Conservation (phyloP, 768 basidiomycete genomes). For the Xerocomellus intermedius region DNA sequence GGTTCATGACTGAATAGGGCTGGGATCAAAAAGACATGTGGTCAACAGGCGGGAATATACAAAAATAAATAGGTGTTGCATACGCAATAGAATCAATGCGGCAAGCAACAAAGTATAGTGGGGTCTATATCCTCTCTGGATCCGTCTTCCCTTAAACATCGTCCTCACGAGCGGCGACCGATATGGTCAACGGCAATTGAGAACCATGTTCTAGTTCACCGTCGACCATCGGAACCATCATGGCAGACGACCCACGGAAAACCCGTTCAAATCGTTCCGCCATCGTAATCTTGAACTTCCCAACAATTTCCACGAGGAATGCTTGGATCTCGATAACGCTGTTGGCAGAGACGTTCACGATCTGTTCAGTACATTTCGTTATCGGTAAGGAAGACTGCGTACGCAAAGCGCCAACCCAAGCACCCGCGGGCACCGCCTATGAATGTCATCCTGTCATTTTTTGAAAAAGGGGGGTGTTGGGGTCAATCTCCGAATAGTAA, state of each 20-base stretch:
- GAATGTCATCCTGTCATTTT: conserved; percentile 26
- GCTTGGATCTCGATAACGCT: conserved; percentile 52
- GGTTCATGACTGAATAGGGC: no score
- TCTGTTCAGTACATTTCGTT: neutral
- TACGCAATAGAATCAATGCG: neutral
- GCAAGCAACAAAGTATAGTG: neutral
- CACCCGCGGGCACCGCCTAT: conserved; percentile 18
- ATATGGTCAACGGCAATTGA: conserved; percentile 31
- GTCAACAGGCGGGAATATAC: no score
- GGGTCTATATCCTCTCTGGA: neutral
- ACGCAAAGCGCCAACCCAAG: conserved; percentile 31
- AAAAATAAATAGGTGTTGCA: no score
- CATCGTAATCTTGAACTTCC: conserved; percentile 49
- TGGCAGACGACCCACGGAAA: conserved; percentile 25
- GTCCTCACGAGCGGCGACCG: conserved; percentile 7
- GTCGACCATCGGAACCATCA: conserved; percentile 35
- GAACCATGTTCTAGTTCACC: conserved; percentile 29
- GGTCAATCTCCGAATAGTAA: neutral
- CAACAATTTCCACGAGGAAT: conserved; percentile 52
- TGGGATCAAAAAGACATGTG: no score
- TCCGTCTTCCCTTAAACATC: neutral
- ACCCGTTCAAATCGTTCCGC: conserved; percentile 28
- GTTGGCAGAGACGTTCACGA: neutral
- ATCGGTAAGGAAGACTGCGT: neutral
- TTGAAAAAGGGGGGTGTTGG: neutral